These are phyloP conservation scores for Acaromyces ingoldii DNA, from an alignment of 1,284 basidiomycete species.

Conservation along the genomic window DNA sequence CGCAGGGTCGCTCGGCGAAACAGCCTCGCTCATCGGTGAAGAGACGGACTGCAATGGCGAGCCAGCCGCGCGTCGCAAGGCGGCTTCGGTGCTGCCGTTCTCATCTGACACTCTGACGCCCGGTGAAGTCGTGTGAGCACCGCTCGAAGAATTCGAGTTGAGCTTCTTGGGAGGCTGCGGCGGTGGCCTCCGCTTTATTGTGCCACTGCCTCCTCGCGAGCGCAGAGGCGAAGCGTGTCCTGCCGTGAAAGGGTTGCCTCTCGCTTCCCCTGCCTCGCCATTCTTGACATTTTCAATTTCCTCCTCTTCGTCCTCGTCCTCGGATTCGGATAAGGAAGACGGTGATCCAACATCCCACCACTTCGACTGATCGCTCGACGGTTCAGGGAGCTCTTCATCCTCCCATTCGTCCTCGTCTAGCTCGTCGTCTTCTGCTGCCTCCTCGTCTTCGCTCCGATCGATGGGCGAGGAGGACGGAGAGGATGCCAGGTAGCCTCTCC, in stretches of 20 bases:
- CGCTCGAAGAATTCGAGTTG: too few species aligned
- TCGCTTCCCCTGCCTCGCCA: not conserved
- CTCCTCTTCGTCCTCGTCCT: conserved; percentile 5
- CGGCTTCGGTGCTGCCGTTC: not conserved
- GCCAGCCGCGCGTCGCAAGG: not conserved
- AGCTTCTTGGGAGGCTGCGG: not conserved
- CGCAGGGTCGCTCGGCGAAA: not conserved
- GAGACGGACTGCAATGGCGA: not conserved
- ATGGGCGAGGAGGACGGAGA: not conserved
- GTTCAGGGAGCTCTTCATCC: conserved; percentile 12
- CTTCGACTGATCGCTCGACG: conserved; percentile 19
- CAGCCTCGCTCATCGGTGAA: not conserved
- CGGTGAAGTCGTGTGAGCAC: too few species aligned
- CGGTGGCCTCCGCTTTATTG: not conserved
- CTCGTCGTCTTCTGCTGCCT: conserved; percentile 15
- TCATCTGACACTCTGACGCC: too few species aligned
- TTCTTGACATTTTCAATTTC: not conserved
- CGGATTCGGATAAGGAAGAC: not conserved
- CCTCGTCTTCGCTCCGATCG: conserved; percentile 5
- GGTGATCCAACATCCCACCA: conserved; percentile 22
- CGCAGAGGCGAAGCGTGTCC: conserved; percentile 12
- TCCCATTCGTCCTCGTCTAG: conserved; percentile 19
- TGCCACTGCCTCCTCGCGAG: too few species aligned
- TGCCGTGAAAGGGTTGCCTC: conserved; percentile 6
- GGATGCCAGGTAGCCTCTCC: not conserved